Conservation (phyloP, 1,139 yeast genomes). For the Arxiozyma heterogenica region DNA sequence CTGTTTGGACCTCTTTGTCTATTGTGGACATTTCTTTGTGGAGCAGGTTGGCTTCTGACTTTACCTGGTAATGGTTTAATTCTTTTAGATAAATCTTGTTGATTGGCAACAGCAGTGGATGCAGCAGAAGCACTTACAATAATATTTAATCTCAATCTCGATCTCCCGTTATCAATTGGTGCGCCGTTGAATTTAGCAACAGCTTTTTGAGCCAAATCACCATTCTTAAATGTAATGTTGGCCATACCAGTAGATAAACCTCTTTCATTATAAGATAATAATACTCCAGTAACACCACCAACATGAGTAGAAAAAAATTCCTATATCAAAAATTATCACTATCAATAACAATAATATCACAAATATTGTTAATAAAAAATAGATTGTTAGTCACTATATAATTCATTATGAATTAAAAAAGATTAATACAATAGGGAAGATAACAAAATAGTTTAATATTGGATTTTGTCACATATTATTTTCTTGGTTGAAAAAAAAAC, state of each 20-base stretch:
- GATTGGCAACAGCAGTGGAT: slow-evolving; percentile 35
- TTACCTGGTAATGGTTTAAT: slow-evolving; percentile 24
- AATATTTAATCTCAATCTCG: slow-evolving; percentile 72
- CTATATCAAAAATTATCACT: slow-evolving; percentile 35
- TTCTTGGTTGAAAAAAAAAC: too few relatives aligned
- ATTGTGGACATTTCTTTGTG: slow-evolving; percentile 13
- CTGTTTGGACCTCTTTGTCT: slow-evolving; percentile 25
- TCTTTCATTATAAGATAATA: slow-evolving; percentile 71
- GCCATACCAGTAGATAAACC: slow-evolving; percentile 93
- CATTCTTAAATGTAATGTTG: slow-evolving; percentile 63
- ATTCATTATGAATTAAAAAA: background rate
- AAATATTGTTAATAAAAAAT: slow-evolving; percentile 1
- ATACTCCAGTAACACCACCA: slow-evolving; percentile 71
- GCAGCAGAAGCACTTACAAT: slow-evolving; percentile 76
- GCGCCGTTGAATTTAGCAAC: slow-evolving; percentile 84
- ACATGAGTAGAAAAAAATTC: slow-evolving; percentile 83
- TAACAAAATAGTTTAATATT: background rate
- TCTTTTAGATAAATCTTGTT: slow-evolving; percentile 41
- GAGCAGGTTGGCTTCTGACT: slow-evolving; percentile 18
- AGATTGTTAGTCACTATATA: slow-evolving; percentile 8
- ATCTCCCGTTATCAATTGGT: slow-evolving; percentile 81
- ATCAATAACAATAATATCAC: slow-evolving; percentile 1
- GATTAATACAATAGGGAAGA: background rate
- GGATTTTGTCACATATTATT: background rate
- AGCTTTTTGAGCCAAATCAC: slow-evolving; percentile 65